Conservation (phyloP, 2,329 filamentous ascomycete species). For the Fusarium coffeatum region DNA sequence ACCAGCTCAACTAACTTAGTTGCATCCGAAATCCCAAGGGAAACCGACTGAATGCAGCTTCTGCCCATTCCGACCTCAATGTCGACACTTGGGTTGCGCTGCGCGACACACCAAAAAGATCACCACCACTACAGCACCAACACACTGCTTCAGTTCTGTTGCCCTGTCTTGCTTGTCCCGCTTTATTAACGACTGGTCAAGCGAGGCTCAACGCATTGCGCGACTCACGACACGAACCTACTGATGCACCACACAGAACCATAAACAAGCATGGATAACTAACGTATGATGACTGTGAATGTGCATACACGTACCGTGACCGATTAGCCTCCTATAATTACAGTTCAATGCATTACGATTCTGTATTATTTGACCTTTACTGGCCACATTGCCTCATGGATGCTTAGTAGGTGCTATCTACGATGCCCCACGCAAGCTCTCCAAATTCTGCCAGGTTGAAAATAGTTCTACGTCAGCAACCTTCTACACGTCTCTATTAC, state of each 20-base stretch:
- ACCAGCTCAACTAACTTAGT: conserved; percentile 10
- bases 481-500: neutral
- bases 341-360: neutral
- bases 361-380: conserved; percentile 6
- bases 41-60: conserved; percentile 7
- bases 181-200: conserved; percentile 22
- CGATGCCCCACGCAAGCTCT: conserved; percentile 21
- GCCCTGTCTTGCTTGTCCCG: conserved; percentile 26
- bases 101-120: conserved; percentile 29
- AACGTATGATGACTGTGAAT: conserved; percentile 16
- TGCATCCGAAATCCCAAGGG: neutral
- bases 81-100: conserved; percentile 26
- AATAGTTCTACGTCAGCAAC: neutral
- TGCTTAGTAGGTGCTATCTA: neutral
- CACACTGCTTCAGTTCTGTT: neutral
- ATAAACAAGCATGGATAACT: conserved; percentile 1
- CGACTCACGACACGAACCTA: conserved; percentile 19
- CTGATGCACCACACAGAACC: conserved; percentile 18
- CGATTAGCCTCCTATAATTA: neutral
- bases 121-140: conserved; percentile 3
- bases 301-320: neutral
- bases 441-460: neutral
- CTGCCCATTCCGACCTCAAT: conserved; percentile 26
- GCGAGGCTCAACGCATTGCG: conserved; percentile 24
- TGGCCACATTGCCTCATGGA: conserved; percentile 24